These are phyloP conservation scores for Scutellaria barbata DNA, from an alignment of 257 asterid species.

Conservation along the genomic window DNA sequence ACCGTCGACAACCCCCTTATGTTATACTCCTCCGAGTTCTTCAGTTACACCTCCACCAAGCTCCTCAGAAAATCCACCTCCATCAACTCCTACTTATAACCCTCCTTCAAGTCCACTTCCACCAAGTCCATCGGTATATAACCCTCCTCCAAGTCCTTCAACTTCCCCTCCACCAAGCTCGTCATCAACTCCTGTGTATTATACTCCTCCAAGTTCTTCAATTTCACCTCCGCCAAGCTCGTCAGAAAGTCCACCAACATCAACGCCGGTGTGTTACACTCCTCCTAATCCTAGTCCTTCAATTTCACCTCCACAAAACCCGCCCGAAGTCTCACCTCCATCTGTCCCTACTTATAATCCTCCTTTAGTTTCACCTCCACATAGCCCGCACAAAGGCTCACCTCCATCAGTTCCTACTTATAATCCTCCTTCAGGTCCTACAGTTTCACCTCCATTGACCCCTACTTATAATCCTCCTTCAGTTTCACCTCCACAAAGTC, in stretches of 20 bases:
- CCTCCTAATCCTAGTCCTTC: background rate
- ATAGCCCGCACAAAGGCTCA: background rate
- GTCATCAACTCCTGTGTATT: background rate
- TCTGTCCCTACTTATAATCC: background rate
- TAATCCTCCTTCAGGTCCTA: background rate
- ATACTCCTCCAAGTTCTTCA: background rate
- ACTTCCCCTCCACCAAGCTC: background rate
- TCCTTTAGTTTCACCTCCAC: background rate
- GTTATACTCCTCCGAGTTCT: background rate
- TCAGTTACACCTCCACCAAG: background rate
- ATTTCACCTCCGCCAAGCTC: background rate
- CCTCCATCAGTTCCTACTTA: background rate
- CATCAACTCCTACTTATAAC: background rate
- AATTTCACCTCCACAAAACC: background rate
- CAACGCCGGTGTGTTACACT: background rate
- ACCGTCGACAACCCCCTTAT: background rate
- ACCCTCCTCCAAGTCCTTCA: conserved; percentile 1
- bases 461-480: no score
- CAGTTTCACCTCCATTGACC: background rate
- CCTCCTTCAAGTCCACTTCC: background rate
- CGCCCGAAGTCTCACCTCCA: background rate
- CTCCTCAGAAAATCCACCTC: background rate
- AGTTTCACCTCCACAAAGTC: no score
- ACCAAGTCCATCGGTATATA: background rate
- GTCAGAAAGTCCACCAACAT: background rate